Evolutionary conservation across 1,139 yeast genomes (phyloP).

Genomic region (Candida anutae): DNA sequence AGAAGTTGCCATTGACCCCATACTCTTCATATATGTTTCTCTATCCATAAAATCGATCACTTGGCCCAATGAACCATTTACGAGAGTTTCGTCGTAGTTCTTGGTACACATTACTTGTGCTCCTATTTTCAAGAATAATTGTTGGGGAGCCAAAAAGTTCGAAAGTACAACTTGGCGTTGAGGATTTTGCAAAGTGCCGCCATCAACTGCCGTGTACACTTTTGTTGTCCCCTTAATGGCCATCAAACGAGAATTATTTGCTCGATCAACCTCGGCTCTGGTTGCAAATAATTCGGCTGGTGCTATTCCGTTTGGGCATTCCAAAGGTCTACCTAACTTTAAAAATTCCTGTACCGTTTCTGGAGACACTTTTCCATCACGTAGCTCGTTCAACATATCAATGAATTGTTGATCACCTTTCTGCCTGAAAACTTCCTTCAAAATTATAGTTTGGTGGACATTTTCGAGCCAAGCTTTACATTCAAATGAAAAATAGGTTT

Average conservation of each 20-base stretch:
- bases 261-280: constrained; percentile 72
- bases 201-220: constrained; percentile 52
- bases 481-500: constrained; percentile 64
- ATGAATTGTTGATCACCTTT: constrained; percentile 74
- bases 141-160: constrained; percentile 67
- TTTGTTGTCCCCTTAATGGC: constrained; percentile 42
- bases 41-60: constrained; percentile 43
- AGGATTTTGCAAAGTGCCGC: constrained; percentile 46
- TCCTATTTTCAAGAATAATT: constrained; percentile 59
- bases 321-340: constrained; percentile 47
- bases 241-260: constrained; percentile 54
- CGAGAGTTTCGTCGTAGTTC: constrained; percentile 78
- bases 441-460: constrained; percentile 57
- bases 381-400: constrained; percentile 79
- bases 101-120: constrained; percentile 97
- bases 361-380: constrained; percentile 60
- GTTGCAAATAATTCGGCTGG: constrained; percentile 89
- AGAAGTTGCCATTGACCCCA: constrained; percentile 10
- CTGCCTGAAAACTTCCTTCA: constrained; percentile 85
- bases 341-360: constrained; percentile 50
- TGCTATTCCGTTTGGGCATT: constrained; percentile 58
- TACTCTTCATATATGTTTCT: constrained; percentile 25
- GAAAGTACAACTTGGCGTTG: constrained; percentile 40
- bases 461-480: constrained; percentile 63
- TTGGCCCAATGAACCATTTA: constrained; percentile 87